Evolutionary conservation across 176 grass and related monocot genomes (phyloP).

Genomic region (Hsuehochloa calcarea): DNA sequence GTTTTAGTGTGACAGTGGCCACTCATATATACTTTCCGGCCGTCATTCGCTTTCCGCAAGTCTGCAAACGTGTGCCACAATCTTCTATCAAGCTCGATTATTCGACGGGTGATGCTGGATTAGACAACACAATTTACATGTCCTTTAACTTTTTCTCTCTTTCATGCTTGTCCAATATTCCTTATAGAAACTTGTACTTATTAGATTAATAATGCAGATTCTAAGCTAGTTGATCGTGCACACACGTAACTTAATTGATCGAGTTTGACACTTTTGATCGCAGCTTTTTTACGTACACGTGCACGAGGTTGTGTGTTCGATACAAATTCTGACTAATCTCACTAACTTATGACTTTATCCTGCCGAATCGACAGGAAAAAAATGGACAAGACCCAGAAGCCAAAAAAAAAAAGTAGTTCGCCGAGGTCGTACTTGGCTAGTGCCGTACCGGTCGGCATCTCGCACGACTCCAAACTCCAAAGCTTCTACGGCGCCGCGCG

Average conservation of each 20-base stretch:
- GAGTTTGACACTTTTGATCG: background rate
- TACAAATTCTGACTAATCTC: background rate
- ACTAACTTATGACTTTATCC: slow-evolving; percentile 34
- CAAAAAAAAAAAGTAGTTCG: background rate
- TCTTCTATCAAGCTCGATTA: background rate
- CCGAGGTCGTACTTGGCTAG: background rate
- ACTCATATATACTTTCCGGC: slow-evolving; percentile 6
- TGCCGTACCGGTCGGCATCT: background rate
- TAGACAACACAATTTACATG: background rate
- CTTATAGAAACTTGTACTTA: background rate
- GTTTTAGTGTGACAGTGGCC: background rate
- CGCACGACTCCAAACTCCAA: background rate
- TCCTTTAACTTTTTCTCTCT: background rate
- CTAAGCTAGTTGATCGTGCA: background rate
- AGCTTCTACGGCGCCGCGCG: background rate
- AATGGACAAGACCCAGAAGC: background rate
- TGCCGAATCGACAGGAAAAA: slow-evolving; percentile 37
- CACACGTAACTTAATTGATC: background rate
- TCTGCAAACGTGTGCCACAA: background rate
- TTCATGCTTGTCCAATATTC: background rate
- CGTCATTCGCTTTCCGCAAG: slow-evolving; percentile 3
- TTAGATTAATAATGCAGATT: background rate
- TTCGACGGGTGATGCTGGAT: background rate
- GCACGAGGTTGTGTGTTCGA: slow-evolving; percentile 29
- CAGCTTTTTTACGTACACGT: background rate